Percentiles rank a stretch among this genome's conserved stretches.
phyloP scores from a whole-genome alignment of 129 eudicot species.

The Chrysanthemum seticuspe region DNA sequence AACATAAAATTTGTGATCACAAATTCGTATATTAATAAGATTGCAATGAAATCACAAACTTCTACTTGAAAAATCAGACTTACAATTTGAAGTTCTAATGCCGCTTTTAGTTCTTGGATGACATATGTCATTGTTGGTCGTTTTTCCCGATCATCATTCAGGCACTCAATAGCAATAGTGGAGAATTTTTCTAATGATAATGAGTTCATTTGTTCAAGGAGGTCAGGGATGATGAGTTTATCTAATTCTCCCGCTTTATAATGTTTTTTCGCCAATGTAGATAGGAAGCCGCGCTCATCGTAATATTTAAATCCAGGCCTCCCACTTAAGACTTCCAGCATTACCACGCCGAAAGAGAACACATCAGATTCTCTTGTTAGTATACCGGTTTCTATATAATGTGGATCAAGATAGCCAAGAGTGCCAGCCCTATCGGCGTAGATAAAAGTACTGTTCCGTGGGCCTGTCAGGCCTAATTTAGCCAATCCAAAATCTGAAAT shows the following conservation, averaged over 20 bases:
- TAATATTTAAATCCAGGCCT: slow-evolving; percentile 7
- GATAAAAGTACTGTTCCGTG: slow-evolving; percentile 13
- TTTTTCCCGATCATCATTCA: slow-evolving; percentile 9
- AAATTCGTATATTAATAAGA: not conserved
- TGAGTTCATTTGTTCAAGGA: slow-evolving; percentile 21
- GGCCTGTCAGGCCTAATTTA: slow-evolving; percentile 22
- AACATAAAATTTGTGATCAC: not conserved
- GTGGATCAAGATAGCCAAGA: slow-evolving; percentile 15
- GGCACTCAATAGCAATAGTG: slow-evolving; percentile 19
- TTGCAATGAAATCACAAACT: not conserved
- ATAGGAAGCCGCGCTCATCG: not conserved
- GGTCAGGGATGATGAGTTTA: slow-evolving; percentile 1
- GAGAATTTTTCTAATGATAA: slow-evolving; percentile 9
- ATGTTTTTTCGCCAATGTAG: too few species aligned
- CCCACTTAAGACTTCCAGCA: slow-evolving; percentile 30
- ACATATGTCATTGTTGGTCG: slow-evolving; percentile 19
- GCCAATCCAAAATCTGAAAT: slow-evolving; percentile 35
- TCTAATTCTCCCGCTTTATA: slow-evolving; percentile 11
- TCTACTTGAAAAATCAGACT: not conserved
- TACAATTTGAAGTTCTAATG: slow-evolving; percentile 25
- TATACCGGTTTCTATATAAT: not conserved
- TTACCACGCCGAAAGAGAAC: slow-evolving; percentile 26
- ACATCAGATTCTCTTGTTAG: slow-evolving; percentile 29
- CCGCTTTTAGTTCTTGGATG: slow-evolving; percentile 15
- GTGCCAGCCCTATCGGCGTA: slow-evolving; percentile 15